A percentile compares a stretch with the other conserved stretches of the same genome.
Conservation (phyloP, 345 rosid genomes). For the Arabis hirsuta region DNA sequence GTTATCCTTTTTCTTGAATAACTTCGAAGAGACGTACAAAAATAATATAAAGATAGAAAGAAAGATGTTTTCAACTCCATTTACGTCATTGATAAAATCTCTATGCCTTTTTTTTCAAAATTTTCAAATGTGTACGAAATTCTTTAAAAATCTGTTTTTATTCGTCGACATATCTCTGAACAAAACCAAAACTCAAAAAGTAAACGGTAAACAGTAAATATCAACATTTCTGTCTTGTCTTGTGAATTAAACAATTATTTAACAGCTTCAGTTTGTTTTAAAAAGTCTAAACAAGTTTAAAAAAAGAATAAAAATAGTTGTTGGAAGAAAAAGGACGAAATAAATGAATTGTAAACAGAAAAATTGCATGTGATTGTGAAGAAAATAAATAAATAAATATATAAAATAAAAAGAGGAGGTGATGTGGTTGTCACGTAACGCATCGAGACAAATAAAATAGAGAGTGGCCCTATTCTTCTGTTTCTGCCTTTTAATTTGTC, state of each 20-base stretch:
- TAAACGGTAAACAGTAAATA: slow-evolving; percentile 27
- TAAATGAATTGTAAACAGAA: slow-evolving; percentile 21
- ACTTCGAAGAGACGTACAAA: slow-evolving; percentile 2
- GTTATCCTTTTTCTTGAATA: not conserved
- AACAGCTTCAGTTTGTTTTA: slow-evolving; percentile 1
- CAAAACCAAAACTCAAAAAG: slow-evolving; percentile 15
- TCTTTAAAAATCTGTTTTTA: slow-evolving; percentile 4
- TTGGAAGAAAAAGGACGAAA: slow-evolving; percentile 19
- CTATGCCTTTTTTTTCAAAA: not conserved
- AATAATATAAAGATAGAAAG: not conserved
- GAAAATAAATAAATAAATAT: not conserved
- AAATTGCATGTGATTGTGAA: slow-evolving; percentile 34
- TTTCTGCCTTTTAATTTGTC: slow-evolving; percentile 34
- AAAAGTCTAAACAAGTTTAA: not conserved
- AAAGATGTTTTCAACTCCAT: not conserved
- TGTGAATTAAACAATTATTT: slow-evolving; percentile 11
- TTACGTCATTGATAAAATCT: slow-evolving; percentile 14
- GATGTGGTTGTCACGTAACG: slow-evolving; percentile 48
- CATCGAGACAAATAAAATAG: slow-evolving; percentile 32
- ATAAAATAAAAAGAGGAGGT: slow-evolving; percentile 6
- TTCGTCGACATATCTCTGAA: slow-evolving; percentile 28
- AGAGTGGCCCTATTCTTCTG: slow-evolving; percentile 28
- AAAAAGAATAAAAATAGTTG: slow-evolving; percentile 6
- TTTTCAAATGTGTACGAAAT: slow-evolving; percentile 1
- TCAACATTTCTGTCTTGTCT: not conserved